These are phyloP conservation scores for Lobosporangium transversale DNA, from an alignment of 192 early-diverging fungal species.

Conservation along the genomic window DNA sequence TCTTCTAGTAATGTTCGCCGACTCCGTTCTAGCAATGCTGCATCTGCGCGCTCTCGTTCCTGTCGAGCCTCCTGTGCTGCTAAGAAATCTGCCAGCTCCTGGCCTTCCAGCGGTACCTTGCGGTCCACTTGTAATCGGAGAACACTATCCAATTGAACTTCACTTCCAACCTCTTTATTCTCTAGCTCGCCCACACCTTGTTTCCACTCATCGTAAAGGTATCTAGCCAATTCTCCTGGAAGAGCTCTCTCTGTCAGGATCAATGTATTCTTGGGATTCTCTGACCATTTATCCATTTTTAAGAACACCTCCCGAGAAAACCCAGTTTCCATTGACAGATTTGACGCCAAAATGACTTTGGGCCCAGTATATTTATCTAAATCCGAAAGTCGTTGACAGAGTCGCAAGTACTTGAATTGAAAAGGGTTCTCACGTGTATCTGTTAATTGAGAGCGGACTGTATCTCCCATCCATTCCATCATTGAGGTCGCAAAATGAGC, in stretches of 20 bases:
- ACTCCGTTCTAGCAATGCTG: slow-evolving; percentile 69
- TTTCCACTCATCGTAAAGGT: slow-evolving; percentile 75
- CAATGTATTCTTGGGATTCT: slow-evolving; percentile 65
- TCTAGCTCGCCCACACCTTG: slow-evolving; percentile 32
- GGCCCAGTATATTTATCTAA: slow-evolving; percentile 73
- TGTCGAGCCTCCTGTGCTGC: slow-evolving; percentile 67
- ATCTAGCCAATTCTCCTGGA: slow-evolving; percentile 73
- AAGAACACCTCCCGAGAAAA: slow-evolving; percentile 84
- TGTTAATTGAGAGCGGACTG: slow-evolving; percentile 76
- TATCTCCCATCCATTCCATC: slow-evolving; percentile 96
- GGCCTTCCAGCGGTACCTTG: slow-evolving; percentile 86
- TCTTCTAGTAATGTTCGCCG: slow-evolving; percentile 81
- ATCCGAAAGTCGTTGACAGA: slow-evolving; percentile 76
- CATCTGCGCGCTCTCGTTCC: slow-evolving; percentile 82
- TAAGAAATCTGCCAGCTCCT: slow-evolving; percentile 79
- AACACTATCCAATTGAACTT: slow-evolving; percentile 34
- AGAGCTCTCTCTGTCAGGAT: slow-evolving; percentile 83
- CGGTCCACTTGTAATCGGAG: slow-evolving; percentile 54
- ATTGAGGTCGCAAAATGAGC: slow-evolving; percentile 89
- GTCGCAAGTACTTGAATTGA: slow-evolving; percentile 82
- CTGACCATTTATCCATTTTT: slow-evolving; percentile 63
- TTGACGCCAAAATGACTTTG: slow-evolving; percentile 88
- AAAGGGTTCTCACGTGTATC: slow-evolving; percentile 84
- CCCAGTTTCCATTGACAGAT: slow-evolving; percentile 83
- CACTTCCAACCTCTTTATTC: slow-evolving; percentile 34